Evolutionary conservation across 2,329 filamentous ascomycete species (phyloP), one percentile per base, ranked within the genome.

Genomic region (Chlorencoelia australis): DNA sequence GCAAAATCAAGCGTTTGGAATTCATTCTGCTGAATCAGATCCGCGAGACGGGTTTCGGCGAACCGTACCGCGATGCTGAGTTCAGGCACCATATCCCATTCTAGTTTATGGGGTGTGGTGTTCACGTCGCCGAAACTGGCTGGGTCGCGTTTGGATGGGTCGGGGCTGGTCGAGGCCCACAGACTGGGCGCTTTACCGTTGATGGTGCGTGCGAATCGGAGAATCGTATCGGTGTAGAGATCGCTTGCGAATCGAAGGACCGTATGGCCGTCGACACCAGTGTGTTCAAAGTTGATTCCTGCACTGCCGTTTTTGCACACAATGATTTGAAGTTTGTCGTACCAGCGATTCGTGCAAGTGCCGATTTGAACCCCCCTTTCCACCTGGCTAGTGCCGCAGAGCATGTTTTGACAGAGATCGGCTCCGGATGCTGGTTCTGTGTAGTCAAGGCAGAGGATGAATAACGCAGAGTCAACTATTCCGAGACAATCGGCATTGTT

Each of bases 211-310:
- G 91, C 91, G 54, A 95, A 96, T 8, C 91, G 81, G 22, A 98
- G 75, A 48, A 98, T 96, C 2, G 91, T 98, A 58, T 98, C 91
- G 0, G 91, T 96, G 60, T 95, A 98, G 11, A 98, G 69, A 51
- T 98, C 91, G 44, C 87, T 94, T 11, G 91, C 91, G 52, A 98
- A 96, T 5, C 91, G 81, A 35, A 98, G 72, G 15, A 98, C 91
- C 0, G 91, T 98, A 57, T 98, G 91, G 1, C 91, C 91, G 53
- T 98, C 91, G 4, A 98, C 89, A 47, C 91, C 91, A 1, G 91
- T 98, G 55, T 98, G 91, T 59, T 98, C 91, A 53, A 98, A 96
- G 63, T 98, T 98, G 74, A 98, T 96, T 5, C 91, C 91, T 0
- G 91, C 91, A 55, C 86, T 94, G 39, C 91, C 91, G 61, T 96